Conservation (phyloP, 768 basidiomycete genomes). For the Daedalea quercina region DNA sequence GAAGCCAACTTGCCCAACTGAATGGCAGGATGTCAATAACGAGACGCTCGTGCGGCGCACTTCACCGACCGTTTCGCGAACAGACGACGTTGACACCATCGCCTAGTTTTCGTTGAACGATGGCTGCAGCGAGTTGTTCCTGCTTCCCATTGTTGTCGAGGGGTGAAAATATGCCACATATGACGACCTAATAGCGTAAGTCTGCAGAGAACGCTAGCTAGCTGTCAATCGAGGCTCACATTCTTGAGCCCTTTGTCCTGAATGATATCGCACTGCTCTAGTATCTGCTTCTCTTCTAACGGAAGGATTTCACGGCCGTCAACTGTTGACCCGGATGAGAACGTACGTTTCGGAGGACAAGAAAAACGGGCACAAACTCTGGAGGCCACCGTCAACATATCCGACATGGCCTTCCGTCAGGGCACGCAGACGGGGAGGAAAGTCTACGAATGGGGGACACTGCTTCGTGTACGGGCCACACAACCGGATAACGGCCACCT, state of each 20-base stretch:
- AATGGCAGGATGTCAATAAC: background rate
- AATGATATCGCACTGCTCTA: slow-evolving; percentile 36
- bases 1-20: slow-evolving; percentile 51
- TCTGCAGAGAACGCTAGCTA: background rate
- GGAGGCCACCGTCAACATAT: slow-evolving; percentile 32
- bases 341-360: slow-evolving; percentile 1
- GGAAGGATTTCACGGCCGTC: slow-evolving; percentile 38
- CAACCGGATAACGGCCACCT: slow-evolving; percentile 59
- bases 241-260: slow-evolving; percentile 18
- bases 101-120: slow-evolving; percentile 37
- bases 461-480: slow-evolving; percentile 54
- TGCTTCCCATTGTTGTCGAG: slow-evolving; percentile 38
- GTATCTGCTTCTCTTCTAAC: slow-evolving; percentile 37
- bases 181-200: slow-evolving; percentile 25
- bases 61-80: slow-evolving; percentile 18
- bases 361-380: slow-evolving; percentile 22
- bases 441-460: slow-evolving; percentile 49
- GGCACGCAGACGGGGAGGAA: slow-evolving; percentile 30
- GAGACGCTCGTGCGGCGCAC: background rate
- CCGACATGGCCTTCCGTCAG: slow-evolving; percentile 29
- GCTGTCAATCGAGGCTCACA: slow-evolving; percentile 5
- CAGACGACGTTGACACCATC: slow-evolving; percentile 18
- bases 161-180: slow-evolving; percentile 42
- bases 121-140: slow-evolving; percentile 38
- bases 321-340: slow-evolving; percentile 29